A percentile compares a stretch with the other conserved stretches of the same genome.
Conservation (phyloP, 208 protist genomes). For the Trypanosoma cruzi region DNA sequence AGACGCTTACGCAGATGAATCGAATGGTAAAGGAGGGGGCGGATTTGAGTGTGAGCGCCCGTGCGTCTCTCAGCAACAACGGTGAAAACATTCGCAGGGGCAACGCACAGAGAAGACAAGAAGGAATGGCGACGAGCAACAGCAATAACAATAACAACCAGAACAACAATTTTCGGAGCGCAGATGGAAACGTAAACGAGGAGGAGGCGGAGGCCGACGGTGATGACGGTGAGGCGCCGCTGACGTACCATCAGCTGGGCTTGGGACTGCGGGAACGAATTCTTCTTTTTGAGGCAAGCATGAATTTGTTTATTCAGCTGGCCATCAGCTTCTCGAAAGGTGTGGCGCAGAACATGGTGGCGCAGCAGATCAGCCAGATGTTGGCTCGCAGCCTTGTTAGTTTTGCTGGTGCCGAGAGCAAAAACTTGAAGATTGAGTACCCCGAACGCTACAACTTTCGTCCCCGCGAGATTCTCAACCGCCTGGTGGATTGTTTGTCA, state of each 20-base stretch:
- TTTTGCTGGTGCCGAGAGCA: conserved; percentile 80
- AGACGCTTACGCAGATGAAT: conserved; percentile 85
- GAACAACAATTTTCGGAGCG: not conserved
- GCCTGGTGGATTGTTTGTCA: conserved; percentile 80
- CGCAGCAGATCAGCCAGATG: conserved; percentile 88
- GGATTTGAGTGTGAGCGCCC: conserved; percentile 61
- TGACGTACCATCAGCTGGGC: conserved; percentile 85
- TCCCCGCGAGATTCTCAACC: conserved; percentile 77
- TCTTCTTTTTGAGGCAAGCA: conserved; percentile 74
- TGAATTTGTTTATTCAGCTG: conserved; percentile 90
- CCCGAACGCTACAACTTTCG: conserved; percentile 78
- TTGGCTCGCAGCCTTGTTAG: conserved; percentile 81
- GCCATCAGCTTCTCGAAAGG: conserved; percentile 72
- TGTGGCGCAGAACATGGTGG: conserved; percentile 89
- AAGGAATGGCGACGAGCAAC: no score
- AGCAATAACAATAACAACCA: conserved; percentile 15
- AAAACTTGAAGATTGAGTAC: conserved; percentile 79
- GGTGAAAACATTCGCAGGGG: conserved; percentile 4
- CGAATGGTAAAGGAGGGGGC: conserved; percentile 62
- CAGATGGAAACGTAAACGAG: conserved; percentile 22
- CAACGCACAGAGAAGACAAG: conserved; percentile 4
- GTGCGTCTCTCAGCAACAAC: conserved; percentile 19
- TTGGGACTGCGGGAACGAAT: conserved; percentile 63
- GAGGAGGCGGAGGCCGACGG: conserved; percentile 51
- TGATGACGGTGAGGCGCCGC: conserved; percentile 28